Percentiles rank a stretch among this genome's conserved stretches.
Evolutionary conservation across 1,139 yeast species (phyloP).

Genomic region (Candida frijolesensis): DNA sequence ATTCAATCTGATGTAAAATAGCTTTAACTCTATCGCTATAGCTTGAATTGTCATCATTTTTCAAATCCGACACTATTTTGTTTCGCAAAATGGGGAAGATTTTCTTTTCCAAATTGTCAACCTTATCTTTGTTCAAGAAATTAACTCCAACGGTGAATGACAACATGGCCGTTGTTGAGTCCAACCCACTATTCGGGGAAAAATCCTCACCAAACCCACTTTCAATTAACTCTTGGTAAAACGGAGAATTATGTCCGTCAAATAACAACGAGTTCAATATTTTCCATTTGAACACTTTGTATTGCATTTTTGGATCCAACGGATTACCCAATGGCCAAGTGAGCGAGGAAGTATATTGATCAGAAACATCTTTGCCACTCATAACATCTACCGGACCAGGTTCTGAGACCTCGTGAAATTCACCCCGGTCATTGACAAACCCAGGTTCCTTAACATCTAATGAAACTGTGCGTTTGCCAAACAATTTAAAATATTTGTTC

Average conservation of each 20-base stretch:
- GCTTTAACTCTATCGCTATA: slow-evolving; percentile 75
- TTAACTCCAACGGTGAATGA: slow-evolving; percentile 86
- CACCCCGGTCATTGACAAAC: slow-evolving; percentile 19
- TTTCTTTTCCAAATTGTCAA: slow-evolving; percentile 45
- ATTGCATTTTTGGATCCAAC: slow-evolving; percentile 49
- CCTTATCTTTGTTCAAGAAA: slow-evolving; percentile 60
- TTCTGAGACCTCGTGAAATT: slow-evolving; percentile 31
- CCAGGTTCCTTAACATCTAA: slow-evolving; percentile 30
- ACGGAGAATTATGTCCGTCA: slow-evolving; percentile 92
- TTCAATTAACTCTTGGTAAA: slow-evolving; percentile 83
- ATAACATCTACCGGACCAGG: slow-evolving; percentile 86
- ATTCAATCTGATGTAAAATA: slow-evolving; percentile 83
- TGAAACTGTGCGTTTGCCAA: slow-evolving; percentile 49
- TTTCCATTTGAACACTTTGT: slow-evolving; percentile 73
- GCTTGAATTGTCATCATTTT: slow-evolving; percentile 42
- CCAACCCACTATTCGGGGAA: slow-evolving; percentile 86
- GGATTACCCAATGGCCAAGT: slow-evolving; percentile 89
- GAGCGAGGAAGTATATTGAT: slow-evolving; percentile 76
- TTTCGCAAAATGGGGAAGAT: slow-evolving; percentile 43
- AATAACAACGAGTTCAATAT: slow-evolving; percentile 71
- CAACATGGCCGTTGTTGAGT: slow-evolving; percentile 75
- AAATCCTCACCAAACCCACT: slow-evolving; percentile 84
- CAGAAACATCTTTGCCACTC: slow-evolving; percentile 58
- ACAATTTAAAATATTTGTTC: slow-evolving; percentile 50
- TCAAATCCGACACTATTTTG: slow-evolving; percentile 43